Evolutionary conservation across 2,329 filamentous ascomycete genomes (phyloP).

Genomic region (Cercospora zeae-maydis): DNA sequence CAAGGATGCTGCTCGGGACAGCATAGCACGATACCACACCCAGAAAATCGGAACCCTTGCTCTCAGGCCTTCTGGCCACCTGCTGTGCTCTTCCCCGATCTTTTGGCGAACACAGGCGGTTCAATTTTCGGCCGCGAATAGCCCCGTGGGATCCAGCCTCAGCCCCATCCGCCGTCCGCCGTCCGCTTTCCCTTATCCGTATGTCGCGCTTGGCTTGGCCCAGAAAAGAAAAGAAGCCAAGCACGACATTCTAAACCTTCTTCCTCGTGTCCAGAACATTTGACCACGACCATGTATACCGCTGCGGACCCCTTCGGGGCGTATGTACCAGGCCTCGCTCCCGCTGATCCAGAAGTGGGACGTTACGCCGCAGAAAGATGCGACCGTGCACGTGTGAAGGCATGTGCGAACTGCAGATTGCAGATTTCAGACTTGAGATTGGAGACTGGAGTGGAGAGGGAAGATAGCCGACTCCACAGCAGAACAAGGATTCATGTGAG

Average conservation of each 20-base stretch:
- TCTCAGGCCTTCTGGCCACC: not conserved
- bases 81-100: not conserved
- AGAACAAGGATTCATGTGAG: too few species aligned
- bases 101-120: not conserved
- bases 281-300: not conserved
- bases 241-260: not conserved
- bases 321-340: not conserved
- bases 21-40: not conserved
- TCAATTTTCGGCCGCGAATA: not conserved
- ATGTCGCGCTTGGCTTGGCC: not conserved
- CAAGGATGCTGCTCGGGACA: not conserved
- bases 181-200: not conserved
- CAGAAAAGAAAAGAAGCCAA: not conserved
- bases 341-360: not conserved
- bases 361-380: not conserved
- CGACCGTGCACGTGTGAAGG: not conserved
- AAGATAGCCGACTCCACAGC: too few species aligned
- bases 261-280: not conserved
- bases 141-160: not conserved
- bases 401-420: too few species aligned
- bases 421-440: too few species aligned
- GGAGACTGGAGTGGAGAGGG: too few species aligned
- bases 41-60: not conserved
- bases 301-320: not conserved
- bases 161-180: not conserved